Percentiles rank a stretch among this genome's conserved stretches.
These are phyloP conservation scores for Ceratocystis cacaofunesta DNA, from an alignment of 2,329 filamentous ascomycete species.

Conservation along the genomic window DNA sequence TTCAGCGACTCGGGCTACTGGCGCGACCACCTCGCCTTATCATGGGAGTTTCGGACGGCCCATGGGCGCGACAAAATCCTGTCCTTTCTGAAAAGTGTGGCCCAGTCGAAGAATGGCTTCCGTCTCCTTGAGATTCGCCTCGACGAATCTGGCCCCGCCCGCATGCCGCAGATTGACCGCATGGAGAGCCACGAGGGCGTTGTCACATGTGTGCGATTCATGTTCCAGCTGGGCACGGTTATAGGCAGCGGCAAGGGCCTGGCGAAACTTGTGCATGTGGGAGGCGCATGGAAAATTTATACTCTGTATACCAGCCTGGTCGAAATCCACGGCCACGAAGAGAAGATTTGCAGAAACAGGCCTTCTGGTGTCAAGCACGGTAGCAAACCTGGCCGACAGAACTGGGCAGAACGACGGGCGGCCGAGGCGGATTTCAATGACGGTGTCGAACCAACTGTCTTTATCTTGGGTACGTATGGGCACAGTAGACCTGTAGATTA, in stretches of 20 bases:
- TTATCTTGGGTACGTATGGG: constrained; percentile 41
- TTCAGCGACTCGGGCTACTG: constrained; percentile 36
- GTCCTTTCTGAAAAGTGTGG: constrained; percentile 25
- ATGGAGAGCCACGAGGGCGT: constrained; percentile 34
- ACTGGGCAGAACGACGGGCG: constrained; percentile 43
- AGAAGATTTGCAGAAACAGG: constrained; percentile 32
- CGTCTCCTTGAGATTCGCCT: constrained; percentile 31
- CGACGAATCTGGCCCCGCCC: constrained; percentile 30
- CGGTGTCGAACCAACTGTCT: constrained; percentile 37
- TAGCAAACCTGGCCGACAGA: constrained; percentile 35
- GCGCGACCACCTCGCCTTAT: constrained; percentile 42
- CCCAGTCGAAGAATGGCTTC: constrained; percentile 25
- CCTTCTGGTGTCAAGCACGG: constrained; percentile 44
- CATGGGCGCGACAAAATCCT: constrained; percentile 29
- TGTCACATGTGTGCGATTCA: constrained; percentile 40
- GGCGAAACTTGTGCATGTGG: constrained; percentile 33
- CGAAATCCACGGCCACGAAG: constrained; percentile 39
- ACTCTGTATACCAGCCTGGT: constrained; percentile 46
- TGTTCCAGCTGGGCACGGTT: constrained; percentile 37
- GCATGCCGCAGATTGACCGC: constrained; percentile 29
- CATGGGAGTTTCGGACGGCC: constrained; percentile 41
- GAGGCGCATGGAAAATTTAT: constrained; percentile 42
- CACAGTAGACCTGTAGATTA: background rate
- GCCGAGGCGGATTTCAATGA: constrained; percentile 34
- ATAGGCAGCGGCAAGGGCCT: constrained; percentile 43